Conservation (phyloP, 164 flowering plant genomes). For the Vitis amurensis region DNA sequence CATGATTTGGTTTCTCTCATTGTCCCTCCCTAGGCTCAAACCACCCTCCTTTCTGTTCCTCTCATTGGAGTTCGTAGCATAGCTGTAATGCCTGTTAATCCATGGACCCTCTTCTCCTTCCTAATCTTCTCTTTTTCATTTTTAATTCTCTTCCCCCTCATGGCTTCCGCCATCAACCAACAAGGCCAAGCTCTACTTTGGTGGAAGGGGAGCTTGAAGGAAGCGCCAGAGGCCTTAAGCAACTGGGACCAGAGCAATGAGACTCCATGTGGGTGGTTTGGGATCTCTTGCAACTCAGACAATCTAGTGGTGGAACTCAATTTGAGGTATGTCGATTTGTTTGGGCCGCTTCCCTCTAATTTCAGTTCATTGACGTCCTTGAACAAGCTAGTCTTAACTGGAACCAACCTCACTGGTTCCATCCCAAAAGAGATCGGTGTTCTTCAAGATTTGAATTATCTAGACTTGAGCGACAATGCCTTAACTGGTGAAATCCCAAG, state of each 20-base stretch:
- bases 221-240: conserved; percentile 30
- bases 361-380: conserved; percentile 45
- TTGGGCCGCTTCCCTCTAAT: conserved; percentile 49
- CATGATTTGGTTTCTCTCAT: conserved; percentile 57
- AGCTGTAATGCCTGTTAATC: conserved; percentile 46
- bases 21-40: conserved; percentile 29
- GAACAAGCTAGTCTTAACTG: conserved; percentile 47
- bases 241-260: conserved; percentile 48
- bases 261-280: conserved; percentile 67
- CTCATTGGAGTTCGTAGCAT: conserved; percentile 41
- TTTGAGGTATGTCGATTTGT: conserved; percentile 55
- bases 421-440: conserved; percentile 50
- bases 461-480: conserved; percentile 67
- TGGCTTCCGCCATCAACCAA: conserved; percentile 40
- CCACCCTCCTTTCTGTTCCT: conserved; percentile 14
- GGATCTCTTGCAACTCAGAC: conserved; percentile 50
- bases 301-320: conserved; percentile 45
- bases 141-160: not conserved
- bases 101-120: conserved; percentile 27
- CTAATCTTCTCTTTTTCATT: conserved; percentile 14
- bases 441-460: conserved; percentile 31
- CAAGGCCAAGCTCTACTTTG: conserved; percentile 65
- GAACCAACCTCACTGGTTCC: conserved; percentile 71
- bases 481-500: conserved; percentile 63
- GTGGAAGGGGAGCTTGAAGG: conserved; percentile 57